Base-by-base conservation (phyloP, 768 basidiomycete genomes). In the Russula sp. region DNA sequence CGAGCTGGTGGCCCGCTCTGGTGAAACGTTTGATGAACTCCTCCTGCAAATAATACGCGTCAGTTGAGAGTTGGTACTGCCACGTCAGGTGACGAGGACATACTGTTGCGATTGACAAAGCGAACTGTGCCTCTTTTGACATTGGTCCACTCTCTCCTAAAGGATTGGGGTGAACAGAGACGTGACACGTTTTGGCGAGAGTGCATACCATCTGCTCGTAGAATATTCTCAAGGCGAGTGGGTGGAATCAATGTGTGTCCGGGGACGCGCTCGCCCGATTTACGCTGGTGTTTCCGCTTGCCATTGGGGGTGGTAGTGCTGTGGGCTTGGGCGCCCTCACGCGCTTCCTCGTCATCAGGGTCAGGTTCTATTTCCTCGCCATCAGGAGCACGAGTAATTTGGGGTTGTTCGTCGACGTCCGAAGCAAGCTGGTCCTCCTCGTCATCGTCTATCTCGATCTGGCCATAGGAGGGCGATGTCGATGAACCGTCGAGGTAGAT, bases 361-460 rank as follows among this genome's bases (percentile, higher is more conserved):
- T 67, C 66, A 14, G 64, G 60, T 56, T 67, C 66, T 41, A 67
- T 11, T 35, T 67, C 64, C 50, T 67, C 64, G 36, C 66, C 66
- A 53, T 60, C 55, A 38, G 56, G 48, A 43, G 53, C 45, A 11
- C n/a, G 53, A 34, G 5, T 4, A 3, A 18, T 38, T 20, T 57
- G 46, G 35, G 54, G 46, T 36, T 50, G 49, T 52, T 65, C 64
- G n/a, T 66, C 65, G 5, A 48, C 16, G 56, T 66, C 65, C 13
- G 65, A 66, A 38, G 46, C 60, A 11, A 67, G 64, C 41, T 67
- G 64, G 64, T 67, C 66, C 56, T 67, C 66, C 29, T 67, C 64
- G 32, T 67, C 66, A 16, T 67, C 66, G 48, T 67, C 64, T 32
- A 65, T 65, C 45, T 65, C 60, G 36, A 59, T 65, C 48, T 61